Evolutionary conservation across 345 rosid genomes (phyloP).

Genomic region (Salix dunnii): DNA sequence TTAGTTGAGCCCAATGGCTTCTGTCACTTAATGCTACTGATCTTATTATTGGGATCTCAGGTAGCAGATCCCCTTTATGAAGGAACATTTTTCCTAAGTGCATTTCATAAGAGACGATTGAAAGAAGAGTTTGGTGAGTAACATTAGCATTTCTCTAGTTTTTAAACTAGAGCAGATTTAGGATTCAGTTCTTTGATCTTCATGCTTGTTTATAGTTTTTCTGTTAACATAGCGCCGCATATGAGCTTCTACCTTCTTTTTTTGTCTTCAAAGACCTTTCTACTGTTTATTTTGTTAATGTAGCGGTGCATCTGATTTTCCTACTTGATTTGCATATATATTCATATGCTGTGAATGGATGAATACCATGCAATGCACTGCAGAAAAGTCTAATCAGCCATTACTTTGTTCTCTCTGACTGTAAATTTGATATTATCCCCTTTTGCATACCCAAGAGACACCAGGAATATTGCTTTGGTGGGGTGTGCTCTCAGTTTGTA

Average conservation of each 20-base stretch:
- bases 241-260: neutral
- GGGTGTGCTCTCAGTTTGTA: neutral
- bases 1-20: conserved; percentile 8
- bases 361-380: neutral
- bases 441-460: neutral
- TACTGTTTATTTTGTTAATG: neutral
- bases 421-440: neutral
- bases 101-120: conserved; percentile 54
- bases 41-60: conserved; percentile 41
- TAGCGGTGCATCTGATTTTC: neutral
- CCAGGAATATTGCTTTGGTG: neutral
- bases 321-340: neutral
- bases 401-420: neutral
- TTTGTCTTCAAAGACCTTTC: neutral
- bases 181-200: neutral
- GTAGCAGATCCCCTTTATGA: conserved; percentile 55
- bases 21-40: conserved; percentile 14
- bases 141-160: conserved; percentile 2
- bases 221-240: neutral
- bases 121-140: conserved; percentile 78
- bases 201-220: neutral
- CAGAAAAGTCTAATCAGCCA: neutral
- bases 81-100: conserved; percentile 55
- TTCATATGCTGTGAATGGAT: neutral
- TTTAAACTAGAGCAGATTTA: neutral